Evolutionary conservation across 1,284 basidiomycete genomes (phyloP), one percentile per base, ranked within the genome.

Genomic region (Heterobasidion irregulare): DNA sequence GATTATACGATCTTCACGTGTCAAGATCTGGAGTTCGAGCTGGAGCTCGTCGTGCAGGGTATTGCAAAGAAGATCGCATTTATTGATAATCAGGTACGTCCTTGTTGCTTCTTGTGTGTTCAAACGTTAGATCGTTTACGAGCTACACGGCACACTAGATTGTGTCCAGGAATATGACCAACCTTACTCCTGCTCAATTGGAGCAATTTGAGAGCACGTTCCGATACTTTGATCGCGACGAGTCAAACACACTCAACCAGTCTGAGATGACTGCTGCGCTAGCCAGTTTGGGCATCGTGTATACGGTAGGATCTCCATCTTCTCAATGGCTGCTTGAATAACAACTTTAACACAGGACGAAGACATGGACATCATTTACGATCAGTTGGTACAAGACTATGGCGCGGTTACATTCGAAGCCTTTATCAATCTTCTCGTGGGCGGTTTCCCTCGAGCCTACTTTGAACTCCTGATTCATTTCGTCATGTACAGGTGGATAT

Each of bases 181-280:
- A 94, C 66, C 72, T 98, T 59, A 97, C 95, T 0, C 94, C 97
- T 0, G 94, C 94, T 2, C 94, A 98, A 68, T 77, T 98, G 26
- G 95, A 98, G 69, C 95, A 98, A 67, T 98, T 98, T 62, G 95
- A 98, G 69, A 86, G 88, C 65, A 97, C 95, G 1, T 99, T 98
- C 82, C 84, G 96, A 56, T 95, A 98, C 72, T 99, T 99, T 66
- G 95, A 98, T 70, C 87, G 86, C 62, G 94, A 98, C 64, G 89
- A 92, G 63, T 84, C 87, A 50, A 97, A 98, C 69, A 92, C 89
- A 0, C 81, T 99, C 38, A 84, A 82, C 55, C 72, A 89, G 54
- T 81, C 91, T 2, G 94, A 98, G 70, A 89, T 98, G 78, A 84
- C 87, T 15, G 93, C 93, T 12, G 96, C 96, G 0, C 77, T 99